These are phyloP conservation scores for Pichia gijzeniarum DNA, from an alignment of 805 yeast genomes.

Conservation along the genomic window DNA sequence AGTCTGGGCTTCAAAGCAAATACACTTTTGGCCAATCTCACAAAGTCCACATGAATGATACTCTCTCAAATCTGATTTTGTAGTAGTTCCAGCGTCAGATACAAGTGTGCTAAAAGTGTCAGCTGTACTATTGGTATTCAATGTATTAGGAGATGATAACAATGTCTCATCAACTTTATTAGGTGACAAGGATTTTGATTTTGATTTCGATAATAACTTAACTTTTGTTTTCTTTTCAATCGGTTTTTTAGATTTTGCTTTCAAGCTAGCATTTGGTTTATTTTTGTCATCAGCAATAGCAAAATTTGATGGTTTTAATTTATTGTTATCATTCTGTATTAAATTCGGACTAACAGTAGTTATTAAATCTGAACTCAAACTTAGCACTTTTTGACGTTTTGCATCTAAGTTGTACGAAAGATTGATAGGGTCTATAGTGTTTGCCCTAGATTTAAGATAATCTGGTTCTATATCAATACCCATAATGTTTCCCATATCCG, in stretches of 20 bases:
- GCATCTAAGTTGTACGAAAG: slow-evolving; percentile 28
- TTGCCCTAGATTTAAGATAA: slow-evolving; percentile 13
- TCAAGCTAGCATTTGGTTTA: neutral
- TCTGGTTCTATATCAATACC: neutral
- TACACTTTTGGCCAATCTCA: slow-evolving; percentile 7
- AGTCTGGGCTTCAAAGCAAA: slow-evolving; percentile 6
- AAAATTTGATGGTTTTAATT: neutral
- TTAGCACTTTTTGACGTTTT: slow-evolving; percentile 23
- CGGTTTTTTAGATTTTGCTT: neutral
- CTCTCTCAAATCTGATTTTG: neutral
- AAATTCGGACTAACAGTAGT: neutral
- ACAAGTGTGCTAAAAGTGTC: no score
- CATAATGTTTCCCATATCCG: neutral
- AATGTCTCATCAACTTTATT: neutral
- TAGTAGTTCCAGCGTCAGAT: no score
- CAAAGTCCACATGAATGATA: slow-evolving; percentile 10
- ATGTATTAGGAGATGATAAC: no score
- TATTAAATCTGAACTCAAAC: slow-evolving; percentile 2
- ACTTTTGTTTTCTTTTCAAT: neutral
- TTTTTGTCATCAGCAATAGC: neutral
- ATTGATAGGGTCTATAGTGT: slow-evolving; percentile 29
- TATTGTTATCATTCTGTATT: neutral
- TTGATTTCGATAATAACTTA: neutral
- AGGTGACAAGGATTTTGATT: neutral
- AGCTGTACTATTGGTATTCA: no score